Base-by-base conservation (phyloP, 2,329 filamentous ascomycete species). In the Fusarium dlaminii region DNA sequence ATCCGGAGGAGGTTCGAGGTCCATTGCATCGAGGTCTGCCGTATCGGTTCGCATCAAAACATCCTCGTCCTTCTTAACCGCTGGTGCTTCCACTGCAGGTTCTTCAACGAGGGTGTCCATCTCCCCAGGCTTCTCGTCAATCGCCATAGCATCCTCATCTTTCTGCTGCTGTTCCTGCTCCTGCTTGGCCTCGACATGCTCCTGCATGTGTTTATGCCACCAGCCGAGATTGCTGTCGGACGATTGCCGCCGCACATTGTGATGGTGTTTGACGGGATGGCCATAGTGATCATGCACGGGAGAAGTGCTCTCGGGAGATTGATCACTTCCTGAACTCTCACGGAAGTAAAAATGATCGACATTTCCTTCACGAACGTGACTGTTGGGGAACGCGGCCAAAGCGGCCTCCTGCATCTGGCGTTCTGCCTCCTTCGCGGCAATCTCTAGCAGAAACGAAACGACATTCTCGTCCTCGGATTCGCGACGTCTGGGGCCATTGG, bases 131-230 rank as follows among this genome's bases (percentile, higher is more conserved):
- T 77, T 77, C n/a, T 81, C 77, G 24, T 82, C 79, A 46, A 81
- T 66, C 36, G 37, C 72, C 76, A 79, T 77, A 3, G 73, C 78
- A 37, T 79, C 75, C 4, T 77, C 77, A 30, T 66, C 73, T 24
- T 58, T 34, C 32, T 83, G 82, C 29, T 83, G 83, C 32, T 83
- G 83, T 46, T 86, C 86, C 75, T 87, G 83, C 69, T 86, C 86
- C 75, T 87, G 83, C 70, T 90, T 87, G 55, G 91, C 81, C 76
- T 94, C 90, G 58, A 91, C 92, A 81, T 96, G 92, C 76, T 91
- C 89, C 75, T 94, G 92, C 92, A 96, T 93, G 76, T 94, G 92
- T 77, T 91, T 89, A 78, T 96, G 87, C 79, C 94, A 94, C 91
- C 93, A 96, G 59, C 87, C 87, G 76, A 91, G 85, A 58, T 89